A percentile compares a stretch with the other conserved stretches of the same genome.
Evolutionary conservation across 306 rosid genomes (phyloP).

Genomic region (Cucurbita pepo): DNA sequence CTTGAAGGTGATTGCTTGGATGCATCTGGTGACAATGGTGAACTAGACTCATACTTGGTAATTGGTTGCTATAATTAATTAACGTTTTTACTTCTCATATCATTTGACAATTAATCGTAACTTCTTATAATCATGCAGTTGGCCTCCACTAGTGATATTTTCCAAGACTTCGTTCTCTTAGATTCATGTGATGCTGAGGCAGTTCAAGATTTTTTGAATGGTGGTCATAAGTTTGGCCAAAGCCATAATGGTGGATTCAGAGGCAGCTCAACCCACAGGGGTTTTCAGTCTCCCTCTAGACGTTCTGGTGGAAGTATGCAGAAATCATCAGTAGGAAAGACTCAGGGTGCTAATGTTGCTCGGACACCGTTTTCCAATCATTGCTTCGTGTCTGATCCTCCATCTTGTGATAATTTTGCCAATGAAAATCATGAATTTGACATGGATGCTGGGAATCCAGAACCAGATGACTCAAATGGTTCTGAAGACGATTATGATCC

Average conservation of each 20-base stretch:
- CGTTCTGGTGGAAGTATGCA: conserved; percentile 47
- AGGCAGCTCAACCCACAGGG: conserved; percentile 35
- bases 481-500: conserved; percentile 61
- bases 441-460: conserved; percentile 35
- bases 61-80: conserved; percentile 18
- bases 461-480: conserved; percentile 30
- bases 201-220: conserved; percentile 50
- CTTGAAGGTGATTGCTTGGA: conserved; percentile 97
- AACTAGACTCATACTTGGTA: conserved; percentile 91
- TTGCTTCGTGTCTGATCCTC: conserved; percentile 23
- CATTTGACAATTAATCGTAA: background rate
- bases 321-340: conserved; percentile 36
- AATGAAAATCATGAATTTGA: conserved; percentile 10
- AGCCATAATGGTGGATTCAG: conserved; percentile 31
- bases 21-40: conserved; percentile 68
- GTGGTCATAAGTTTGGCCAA: conserved; percentile 17
- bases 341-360: conserved; percentile 27
- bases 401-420: conserved; percentile 26
- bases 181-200: conserved; percentile 63
- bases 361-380: conserved; percentile 26
- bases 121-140: conserved; percentile 34
- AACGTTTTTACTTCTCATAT: background rate
- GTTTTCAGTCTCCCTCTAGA: conserved; percentile 40
- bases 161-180: conserved; percentile 65
- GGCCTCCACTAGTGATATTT: conserved; percentile 54